Base-by-base conservation (phyloP, 371 early-diverging fungal species). In the Rhizomucor pusillus region DNA sequence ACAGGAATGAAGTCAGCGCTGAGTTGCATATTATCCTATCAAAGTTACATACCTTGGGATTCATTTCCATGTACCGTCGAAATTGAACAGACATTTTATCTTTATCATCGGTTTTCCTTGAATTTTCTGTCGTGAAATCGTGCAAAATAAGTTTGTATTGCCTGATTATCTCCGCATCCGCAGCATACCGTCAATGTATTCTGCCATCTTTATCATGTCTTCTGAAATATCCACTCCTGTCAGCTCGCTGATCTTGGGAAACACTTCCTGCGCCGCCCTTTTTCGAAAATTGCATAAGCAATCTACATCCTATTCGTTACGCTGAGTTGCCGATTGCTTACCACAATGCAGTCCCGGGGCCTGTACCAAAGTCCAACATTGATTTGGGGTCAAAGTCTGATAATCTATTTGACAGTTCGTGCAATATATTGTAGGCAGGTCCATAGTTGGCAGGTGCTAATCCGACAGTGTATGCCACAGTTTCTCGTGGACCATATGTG, bases 271-370 rank as follows among this genome's bases (percentile, higher is more conserved):
- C 4, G 85, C 77, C 2, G 89, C 92, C 92, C 91, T 86, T 12
- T 40, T 14, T 36, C 16, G n/a, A n/a, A n/a, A n/a, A n/a, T n/a
- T 22, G 37, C 10, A 1, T 13, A 36, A 12, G 4, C 1, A 18
- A 5, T 14, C 37, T 29, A 19, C 14, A 44, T 20, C 45, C 9
- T 44, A 9, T 11, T 44, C 9, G 18, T 10, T 13, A 44, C 45
- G 10, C 20, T 16, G 14, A 9, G 9, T 44, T n/a, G n/a, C n/a
- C 20, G 45, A 12, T 9, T 44, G 10, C 49, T 53, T 75, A 84
- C 89, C 90, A 94, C 33, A 94, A 71, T 7, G 84, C 90, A 5
- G 93, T 90, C 24, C 90, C 95, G 5, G 94, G 93, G 1, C 95
- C 95, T 0, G 86, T 84, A 16, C 93, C 95, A 64, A 93, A 91